A percentile compares a stretch with the other conserved stretches of the same genome.
Evolutionary conservation across 148 eudicot species (phyloP).

Genomic region (Cornus suecica): DNA sequence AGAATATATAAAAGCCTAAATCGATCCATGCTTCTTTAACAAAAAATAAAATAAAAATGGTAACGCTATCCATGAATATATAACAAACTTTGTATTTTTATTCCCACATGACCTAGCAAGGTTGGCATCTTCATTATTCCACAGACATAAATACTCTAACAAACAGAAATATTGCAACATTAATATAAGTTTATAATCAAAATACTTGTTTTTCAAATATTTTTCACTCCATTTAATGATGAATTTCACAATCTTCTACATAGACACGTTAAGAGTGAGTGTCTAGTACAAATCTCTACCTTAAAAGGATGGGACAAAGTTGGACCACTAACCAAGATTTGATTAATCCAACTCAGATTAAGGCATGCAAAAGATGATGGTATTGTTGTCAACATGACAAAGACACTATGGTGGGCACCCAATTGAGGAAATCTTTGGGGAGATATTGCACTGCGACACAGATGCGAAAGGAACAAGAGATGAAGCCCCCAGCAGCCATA

Average conservation of each 20-base stretch:
- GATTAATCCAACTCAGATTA: slow-evolving; percentile 1
- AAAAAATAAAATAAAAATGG: too few relatives aligned
- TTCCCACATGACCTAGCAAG: background rate
- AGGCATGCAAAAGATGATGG: slow-evolving; percentile 4
- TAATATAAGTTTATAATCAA: background rate
- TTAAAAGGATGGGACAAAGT: slow-evolving; percentile 4
- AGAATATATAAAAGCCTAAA: background rate
- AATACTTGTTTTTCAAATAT: background rate
- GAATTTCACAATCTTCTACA: background rate
- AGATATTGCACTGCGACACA: slow-evolving; percentile 5
- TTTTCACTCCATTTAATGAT: background rate
- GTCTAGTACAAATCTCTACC: background rate
- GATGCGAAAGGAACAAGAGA: slow-evolving; percentile 13
- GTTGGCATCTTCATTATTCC: background rate
- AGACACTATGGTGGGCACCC: slow-evolving; percentile 19
- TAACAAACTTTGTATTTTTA: background rate
- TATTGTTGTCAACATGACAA: background rate
- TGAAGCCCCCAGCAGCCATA: background rate
- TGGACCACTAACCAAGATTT: background rate
- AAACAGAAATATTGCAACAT: background rate
- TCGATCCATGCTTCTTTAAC: background rate
- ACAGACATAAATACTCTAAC: background rate
- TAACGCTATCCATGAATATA: background rate
- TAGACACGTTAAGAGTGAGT: background rate
- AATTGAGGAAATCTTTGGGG: slow-evolving; percentile 15